Percentiles rank a stretch among this genome's conserved stretches.
These are phyloP conservation scores for Pseudocercospora ulei DNA, from an alignment of 2,329 filamentous ascomycete species.

Conservation along the genomic window DNA sequence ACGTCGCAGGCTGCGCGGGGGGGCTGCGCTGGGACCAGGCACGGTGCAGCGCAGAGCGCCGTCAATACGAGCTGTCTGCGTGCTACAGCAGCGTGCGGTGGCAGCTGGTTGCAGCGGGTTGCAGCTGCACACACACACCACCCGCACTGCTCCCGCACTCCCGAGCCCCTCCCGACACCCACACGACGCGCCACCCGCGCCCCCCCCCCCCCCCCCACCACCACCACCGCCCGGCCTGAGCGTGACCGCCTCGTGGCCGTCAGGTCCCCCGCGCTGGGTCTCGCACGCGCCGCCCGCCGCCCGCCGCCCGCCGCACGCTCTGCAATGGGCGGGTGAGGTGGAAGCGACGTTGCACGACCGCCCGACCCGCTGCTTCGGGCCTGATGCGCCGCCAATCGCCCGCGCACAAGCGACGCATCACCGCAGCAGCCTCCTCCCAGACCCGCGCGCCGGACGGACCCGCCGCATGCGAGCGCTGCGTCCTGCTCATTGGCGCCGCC, in stretches of 20 bases:
- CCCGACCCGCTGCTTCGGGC: slow-evolving; percentile 21
- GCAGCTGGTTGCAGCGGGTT: too few relatives aligned
- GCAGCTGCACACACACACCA: too few relatives aligned
- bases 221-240: too few relatives aligned
- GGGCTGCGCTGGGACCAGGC: slow-evolving; percentile 5
- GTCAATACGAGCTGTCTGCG: slow-evolving; percentile 7
- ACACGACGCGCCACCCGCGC: too few relatives aligned
- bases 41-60: slow-evolving; percentile 4
- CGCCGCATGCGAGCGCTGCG: slow-evolving; percentile 17
- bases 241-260: slow-evolving; percentile 11
- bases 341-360: slow-evolving; percentile 6
- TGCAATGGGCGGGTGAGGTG: slow-evolving; percentile 1
- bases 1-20: slow-evolving; percentile 1
- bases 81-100: slow-evolving; percentile 8
- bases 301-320: slow-evolving; percentile 9
- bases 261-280: slow-evolving; percentile 7
- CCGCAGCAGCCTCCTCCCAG: slow-evolving; percentile 35
- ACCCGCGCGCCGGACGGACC: slow-evolving; percentile 34
- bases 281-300: slow-evolving; percentile 5
- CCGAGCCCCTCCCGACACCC: too few relatives aligned
- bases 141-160: too few relatives aligned
- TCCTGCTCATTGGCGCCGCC: slow-evolving; percentile 21
- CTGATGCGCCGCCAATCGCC: slow-evolving; percentile 25
- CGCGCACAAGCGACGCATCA: slow-evolving; percentile 31
- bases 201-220: too few relatives aligned